Evolutionary conservation across 2,329 filamentous ascomycete species (phyloP).

Genomic region (Spiromastix sp.): DNA sequence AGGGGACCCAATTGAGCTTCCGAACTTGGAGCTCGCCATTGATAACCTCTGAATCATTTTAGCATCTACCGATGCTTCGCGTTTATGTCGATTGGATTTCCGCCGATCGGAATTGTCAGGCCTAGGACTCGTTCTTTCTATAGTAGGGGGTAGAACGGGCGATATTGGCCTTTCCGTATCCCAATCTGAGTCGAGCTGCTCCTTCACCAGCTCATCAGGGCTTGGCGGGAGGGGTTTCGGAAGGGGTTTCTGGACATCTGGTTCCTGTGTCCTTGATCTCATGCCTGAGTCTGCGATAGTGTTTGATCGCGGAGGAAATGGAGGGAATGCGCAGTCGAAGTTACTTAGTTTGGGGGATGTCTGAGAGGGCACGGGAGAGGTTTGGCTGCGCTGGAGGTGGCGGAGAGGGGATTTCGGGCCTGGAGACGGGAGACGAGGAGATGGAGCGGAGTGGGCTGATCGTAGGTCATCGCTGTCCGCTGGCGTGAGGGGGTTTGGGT

Average conservation of each 20-base stretch:
- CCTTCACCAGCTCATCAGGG: too few relatives aligned
- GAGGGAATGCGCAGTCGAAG: constrained; percentile 44
- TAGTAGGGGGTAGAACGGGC: neutral
- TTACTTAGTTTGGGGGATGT: constrained; percentile 38
- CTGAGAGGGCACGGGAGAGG: constrained; percentile 27
- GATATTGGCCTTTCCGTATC: too few relatives aligned
- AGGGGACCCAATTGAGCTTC: constrained; percentile 1
- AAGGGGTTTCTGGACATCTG: too few relatives aligned
- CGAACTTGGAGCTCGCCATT: constrained; percentile 9
- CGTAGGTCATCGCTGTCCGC: constrained; percentile 51
- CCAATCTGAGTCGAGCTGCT: too few relatives aligned
- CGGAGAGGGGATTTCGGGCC: constrained; percentile 31
- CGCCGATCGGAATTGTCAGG: neutral
- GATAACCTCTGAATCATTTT: constrained; percentile 11
- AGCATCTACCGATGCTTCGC: constrained; percentile 13
- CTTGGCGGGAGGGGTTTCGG: too few relatives aligned
- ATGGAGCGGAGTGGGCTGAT: constrained; percentile 55
- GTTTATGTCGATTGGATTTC: constrained; percentile 8
- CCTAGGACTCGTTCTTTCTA: neutral
- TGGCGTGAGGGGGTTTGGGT: constrained; percentile 52
- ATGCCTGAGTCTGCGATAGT: constrained; percentile 13
- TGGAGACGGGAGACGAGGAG: constrained; percentile 45
- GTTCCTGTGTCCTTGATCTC: constrained; percentile 1
- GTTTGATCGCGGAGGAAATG: constrained; percentile 40
- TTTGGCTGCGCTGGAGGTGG: constrained; percentile 26